Evolutionary conservation across 208 protist genomes (phyloP), one percentile per base, ranked within the genome.

Genomic region (Wallacemonas sp.): DNA sequence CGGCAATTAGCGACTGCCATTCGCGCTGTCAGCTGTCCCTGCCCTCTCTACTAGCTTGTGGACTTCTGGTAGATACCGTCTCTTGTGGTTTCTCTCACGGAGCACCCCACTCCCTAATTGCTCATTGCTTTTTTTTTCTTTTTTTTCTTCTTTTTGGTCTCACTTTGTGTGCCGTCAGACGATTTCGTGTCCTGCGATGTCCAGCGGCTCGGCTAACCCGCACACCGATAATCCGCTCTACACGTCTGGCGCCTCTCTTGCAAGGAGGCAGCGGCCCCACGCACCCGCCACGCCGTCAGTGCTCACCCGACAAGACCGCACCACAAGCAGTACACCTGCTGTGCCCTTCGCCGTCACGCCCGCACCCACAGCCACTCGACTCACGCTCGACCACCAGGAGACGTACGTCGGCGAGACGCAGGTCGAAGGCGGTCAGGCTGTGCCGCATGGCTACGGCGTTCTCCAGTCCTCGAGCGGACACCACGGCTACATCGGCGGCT

Each of bases 401-500:
- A 77, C 79, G 41, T 93, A 93, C 64, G 61, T 66, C 54, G 86
- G 83, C 19, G 77, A 79, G 31, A 72, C 81, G 15, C 62, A 75
- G 22, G 45, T 66, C 21, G 62, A 78, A 26, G 36, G 66, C 22
- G 82, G 76, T 24, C 56, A 67, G 15, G 28, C 60, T 4, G 67
- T 90, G 27, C 88, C 84, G n/a, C 84, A 91, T 60, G 88, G 88
- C 8, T 63, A 75, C 19, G 88, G 88, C 14, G 79, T 76, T 6
- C 77, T 88, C 36, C 64, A 61, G 19, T 94, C 84, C 17, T 4
- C 38, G 2, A 56, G 68, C 19, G 82, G 80, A 1, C 58, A 64
- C 24, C 73, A 83, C 59, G 65, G 61, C 27, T 94, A 87, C 72
- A 75, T 84, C n/a, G 88, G 88, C 22, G 70, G 66, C 21, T 94